phyloP scores from a whole-genome alignment of 2,329 filamentous ascomycete genomes.

The Trichoderma oligosporum region DNA sequence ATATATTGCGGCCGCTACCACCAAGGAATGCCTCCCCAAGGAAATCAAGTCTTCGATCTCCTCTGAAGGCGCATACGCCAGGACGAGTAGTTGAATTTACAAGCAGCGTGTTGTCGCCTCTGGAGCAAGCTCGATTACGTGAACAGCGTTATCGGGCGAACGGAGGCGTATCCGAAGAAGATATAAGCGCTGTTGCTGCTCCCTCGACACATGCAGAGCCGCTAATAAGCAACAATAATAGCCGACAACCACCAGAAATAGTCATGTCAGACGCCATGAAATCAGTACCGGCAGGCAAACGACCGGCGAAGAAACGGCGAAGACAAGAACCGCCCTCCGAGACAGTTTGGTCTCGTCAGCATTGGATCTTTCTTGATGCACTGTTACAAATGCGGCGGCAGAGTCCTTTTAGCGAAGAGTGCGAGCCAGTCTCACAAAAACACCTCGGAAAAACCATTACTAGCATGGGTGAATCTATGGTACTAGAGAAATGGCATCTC shows the following conservation, averaged over 20 bases:
- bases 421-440: constrained; percentile 30
- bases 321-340: constrained; percentile 35
- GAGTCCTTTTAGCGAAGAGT: constrained; percentile 35
- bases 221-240: constrained; percentile 23
- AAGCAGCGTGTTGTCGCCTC: constrained; percentile 46
- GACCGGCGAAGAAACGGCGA: background rate
- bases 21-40: constrained; percentile 50
- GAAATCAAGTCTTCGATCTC: constrained; percentile 56
- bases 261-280: background rate
- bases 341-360: constrained; percentile 46
- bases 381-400: constrained; percentile 47
- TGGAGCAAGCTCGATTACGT: constrained; percentile 38
- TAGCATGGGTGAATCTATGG: constrained; percentile 45
- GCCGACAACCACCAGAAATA: background rate
- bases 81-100: constrained; percentile 58
- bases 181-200: background rate
- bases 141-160: constrained; percentile 31
- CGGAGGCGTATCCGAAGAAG: constrained; percentile 19
- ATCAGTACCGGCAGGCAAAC: constrained; percentile 18
- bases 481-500: constrained; percentile 54
- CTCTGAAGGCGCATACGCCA: constrained; percentile 54
- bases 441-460: constrained; percentile 49
- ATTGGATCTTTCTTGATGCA: constrained; percentile 53
- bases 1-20: constrained; percentile 47
- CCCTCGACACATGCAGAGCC: background rate